phyloP scores from a whole-genome alignment of 176 grass and related monocot species.

The Carex kokanica region DNA sequence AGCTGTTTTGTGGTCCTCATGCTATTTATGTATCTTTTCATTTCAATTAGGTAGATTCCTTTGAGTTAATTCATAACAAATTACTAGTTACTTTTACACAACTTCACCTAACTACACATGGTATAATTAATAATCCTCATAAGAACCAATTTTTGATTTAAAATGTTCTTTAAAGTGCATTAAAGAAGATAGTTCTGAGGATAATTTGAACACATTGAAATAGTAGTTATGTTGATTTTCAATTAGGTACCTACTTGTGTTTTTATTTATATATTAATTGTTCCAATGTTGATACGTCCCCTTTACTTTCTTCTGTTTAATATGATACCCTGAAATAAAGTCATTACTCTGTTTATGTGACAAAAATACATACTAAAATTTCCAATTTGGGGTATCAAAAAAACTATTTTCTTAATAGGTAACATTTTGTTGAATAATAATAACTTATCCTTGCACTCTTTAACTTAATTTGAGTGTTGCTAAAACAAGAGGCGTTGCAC shows the following conservation, averaged over 20 bases:
- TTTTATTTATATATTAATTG: background rate
- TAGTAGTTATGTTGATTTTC: background rate
- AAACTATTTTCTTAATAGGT: background rate
- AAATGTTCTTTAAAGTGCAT: background rate
- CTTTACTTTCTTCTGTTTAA: background rate
- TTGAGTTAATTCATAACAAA: background rate
- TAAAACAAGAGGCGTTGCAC: background rate
- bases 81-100: background rate
- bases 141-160: background rate
- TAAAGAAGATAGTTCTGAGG: background rate
- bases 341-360: background rate
- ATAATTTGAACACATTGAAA: background rate
- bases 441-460: background rate
- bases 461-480: background rate
- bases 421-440: background rate
- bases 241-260: background rate
- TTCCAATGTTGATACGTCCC: background rate
- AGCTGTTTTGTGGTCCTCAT: constrained; percentile 22
- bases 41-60: background rate
- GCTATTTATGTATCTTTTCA: background rate
- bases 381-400: background rate
- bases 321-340: background rate
- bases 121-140: background rate
- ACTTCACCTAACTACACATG: background rate
- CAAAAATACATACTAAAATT: background rate